Percentiles rank a stretch among this genome's conserved stretches.
These are phyloP conservation scores for Monosporascus sp. DNA, from an alignment of 2,329 filamentous ascomycete species.

Conservation along the genomic window DNA sequence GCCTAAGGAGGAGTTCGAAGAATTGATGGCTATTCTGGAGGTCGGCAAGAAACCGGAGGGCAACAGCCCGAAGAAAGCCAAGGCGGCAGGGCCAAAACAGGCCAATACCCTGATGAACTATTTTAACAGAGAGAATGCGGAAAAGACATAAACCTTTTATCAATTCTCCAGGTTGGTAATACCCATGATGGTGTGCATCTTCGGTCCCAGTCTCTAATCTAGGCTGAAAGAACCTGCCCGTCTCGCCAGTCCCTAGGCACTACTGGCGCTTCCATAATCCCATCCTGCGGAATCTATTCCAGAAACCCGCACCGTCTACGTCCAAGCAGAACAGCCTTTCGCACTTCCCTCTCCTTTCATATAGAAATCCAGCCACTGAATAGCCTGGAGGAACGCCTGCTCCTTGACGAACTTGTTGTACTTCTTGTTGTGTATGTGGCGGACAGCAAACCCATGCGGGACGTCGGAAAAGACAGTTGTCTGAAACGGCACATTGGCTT, in stretches of 20 bases:
- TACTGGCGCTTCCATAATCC: no score
- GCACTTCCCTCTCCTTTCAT: background rate
- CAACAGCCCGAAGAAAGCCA: conserved; percentile 26
- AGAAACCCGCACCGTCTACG: no score
- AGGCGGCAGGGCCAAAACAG: conserved; percentile 32
- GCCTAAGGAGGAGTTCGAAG: conserved; percentile 55
- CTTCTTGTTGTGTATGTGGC: background rate
- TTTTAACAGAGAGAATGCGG: conserved; percentile 36
- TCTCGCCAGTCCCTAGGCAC: no score
- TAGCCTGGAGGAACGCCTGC: conserved; percentile 7
- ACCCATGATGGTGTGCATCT: no score
- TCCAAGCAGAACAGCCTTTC: no score
- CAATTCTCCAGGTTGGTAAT: no score
- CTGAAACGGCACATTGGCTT: conserved; percentile 25
- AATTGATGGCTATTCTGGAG: conserved; percentile 54
- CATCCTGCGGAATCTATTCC: no score
- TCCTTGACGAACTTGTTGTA: conserved; percentile 2
- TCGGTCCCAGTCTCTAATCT: no score
- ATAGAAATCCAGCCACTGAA: conserved; percentile 4
- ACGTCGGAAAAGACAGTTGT: conserved; percentile 1
- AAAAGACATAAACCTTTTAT: background rate
- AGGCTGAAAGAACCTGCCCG: no score
- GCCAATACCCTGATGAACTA: conserved; percentile 52
- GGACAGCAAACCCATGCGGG: background rate
- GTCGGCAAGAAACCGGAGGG: conserved; percentile 48